A percentile compares a stretch with the other conserved stretches of the same genome.
Evolutionary conservation across 2,329 filamentous ascomycete genomes (phyloP).

Genomic region (Phialophora macrospora): DNA sequence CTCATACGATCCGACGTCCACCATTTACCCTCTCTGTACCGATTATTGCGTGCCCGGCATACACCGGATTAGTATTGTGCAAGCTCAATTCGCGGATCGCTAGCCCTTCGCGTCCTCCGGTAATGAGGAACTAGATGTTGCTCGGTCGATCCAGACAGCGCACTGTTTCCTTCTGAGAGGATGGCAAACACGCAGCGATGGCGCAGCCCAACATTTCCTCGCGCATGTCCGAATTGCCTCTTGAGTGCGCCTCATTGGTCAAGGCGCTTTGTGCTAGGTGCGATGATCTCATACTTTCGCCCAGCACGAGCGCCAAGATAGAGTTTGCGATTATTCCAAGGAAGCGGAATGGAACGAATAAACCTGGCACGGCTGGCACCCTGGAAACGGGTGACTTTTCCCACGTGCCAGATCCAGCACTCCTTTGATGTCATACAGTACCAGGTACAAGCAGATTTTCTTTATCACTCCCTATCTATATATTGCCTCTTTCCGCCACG

Average conservation of each 20-base stretch:
- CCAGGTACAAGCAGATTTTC: neutral
- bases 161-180: neutral
- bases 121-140: neutral
- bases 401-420: neutral
- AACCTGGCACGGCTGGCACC: neutral
- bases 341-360: neutral
- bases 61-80: neutral
- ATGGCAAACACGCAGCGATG: neutral
- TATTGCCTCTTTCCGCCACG: neutral
- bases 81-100: neutral
- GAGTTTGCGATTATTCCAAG: neutral
- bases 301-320: neutral
- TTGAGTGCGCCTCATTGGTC: neutral
- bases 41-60: neutral
- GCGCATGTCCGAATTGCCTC: neutral
- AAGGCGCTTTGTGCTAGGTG: neutral
- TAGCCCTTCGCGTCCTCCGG: neutral
- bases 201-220: neutral
- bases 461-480: slow-evolving; percentile 4
- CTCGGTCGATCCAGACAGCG: neutral
- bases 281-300: slow-evolving; percentile 3
- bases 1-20: neutral
- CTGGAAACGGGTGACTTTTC: neutral
- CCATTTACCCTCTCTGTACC: neutral
- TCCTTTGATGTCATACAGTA: neutral